A percentile compares a stretch with the other conserved stretches of the same genome.
phyloP scores from a whole-genome alignment of 2,329 filamentous ascomycete species.

The Xylariaceae sp. region DNA sequence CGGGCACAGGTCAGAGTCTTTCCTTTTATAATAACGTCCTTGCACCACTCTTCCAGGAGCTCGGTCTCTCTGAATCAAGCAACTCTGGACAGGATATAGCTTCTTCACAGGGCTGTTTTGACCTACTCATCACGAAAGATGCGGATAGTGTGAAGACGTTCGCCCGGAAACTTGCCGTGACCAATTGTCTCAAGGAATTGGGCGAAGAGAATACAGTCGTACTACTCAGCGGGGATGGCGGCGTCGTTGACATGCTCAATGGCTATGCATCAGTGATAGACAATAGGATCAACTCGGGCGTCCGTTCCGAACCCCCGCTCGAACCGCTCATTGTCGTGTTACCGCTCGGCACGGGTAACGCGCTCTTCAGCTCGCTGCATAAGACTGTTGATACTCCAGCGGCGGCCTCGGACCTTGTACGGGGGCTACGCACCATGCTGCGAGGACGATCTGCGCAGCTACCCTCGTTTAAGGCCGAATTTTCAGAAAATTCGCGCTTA shows the following conservation, averaged over 20 bases:
- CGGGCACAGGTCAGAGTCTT: constrained; percentile 55
- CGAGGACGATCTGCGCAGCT: constrained; percentile 49
- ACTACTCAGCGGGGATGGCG: constrained; percentile 83
- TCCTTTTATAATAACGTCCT: constrained; percentile 53
- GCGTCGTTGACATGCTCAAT: constrained; percentile 77
- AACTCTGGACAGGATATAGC: constrained; percentile 6
- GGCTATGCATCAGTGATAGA: constrained; percentile 33
- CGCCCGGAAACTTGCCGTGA: constrained; percentile 38
- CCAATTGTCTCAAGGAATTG: constrained; percentile 9
- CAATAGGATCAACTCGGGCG: background rate
- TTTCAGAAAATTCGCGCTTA: constrained; percentile 53
- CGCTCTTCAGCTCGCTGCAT: constrained; percentile 57
- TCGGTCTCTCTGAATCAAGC: constrained; percentile 36
- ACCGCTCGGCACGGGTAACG: constrained; percentile 62
- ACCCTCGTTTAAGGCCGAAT: constrained; percentile 57
- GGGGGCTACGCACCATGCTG: constrained; percentile 55
- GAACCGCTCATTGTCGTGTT: constrained; percentile 48
- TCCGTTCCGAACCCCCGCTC: background rate
- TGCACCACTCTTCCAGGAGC: constrained; percentile 46
- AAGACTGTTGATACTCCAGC: constrained; percentile 47
- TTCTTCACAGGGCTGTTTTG: constrained; percentile 34
- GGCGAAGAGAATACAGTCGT: constrained; percentile 54
- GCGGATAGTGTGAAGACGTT: constrained; percentile 61
- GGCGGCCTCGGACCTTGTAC: constrained; percentile 40
- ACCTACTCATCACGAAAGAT: constrained; percentile 58